phyloP scores from a whole-genome alignment of 768 basidiomycete genomes.

The Mrakia blollopis region DNA sequence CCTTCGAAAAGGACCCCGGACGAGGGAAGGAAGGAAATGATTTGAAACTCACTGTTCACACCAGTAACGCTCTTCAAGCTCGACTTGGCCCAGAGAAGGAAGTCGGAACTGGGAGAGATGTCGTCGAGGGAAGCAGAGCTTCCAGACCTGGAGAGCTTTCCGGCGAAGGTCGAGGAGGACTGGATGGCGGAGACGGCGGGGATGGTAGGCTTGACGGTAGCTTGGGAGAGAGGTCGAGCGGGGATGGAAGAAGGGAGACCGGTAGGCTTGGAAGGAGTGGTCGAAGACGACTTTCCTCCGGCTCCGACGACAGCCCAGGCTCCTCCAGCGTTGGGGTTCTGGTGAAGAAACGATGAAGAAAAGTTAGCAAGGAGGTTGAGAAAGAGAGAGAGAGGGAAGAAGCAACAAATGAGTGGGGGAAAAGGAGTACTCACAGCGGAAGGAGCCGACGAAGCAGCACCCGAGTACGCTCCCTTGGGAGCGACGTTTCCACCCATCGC shows the following conservation, averaged over 20 bases:
- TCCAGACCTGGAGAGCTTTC: slow-evolving; percentile 36
- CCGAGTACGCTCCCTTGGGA: slow-evolving; percentile 35
- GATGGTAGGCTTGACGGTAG: slow-evolving; percentile 40
- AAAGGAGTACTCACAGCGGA: slow-evolving; percentile 23
- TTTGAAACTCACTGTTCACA: slow-evolving; percentile 58
- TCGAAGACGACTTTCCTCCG: slow-evolving; percentile 55
- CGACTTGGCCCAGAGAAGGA: slow-evolving; percentile 84
- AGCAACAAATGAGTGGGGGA: too few species aligned
- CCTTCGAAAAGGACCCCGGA: neutral
- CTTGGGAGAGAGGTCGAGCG: slow-evolving; percentile 44
- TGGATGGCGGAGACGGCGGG: slow-evolving; percentile 38
- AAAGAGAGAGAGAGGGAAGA: neutral
- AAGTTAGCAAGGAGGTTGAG: neutral
- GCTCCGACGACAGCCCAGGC: slow-evolving; percentile 86
- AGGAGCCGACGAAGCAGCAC: slow-evolving; percentile 49
- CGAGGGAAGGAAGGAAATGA: neutral
- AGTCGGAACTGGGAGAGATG: slow-evolving; percentile 73
- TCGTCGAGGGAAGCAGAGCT: slow-evolving; percentile 51
- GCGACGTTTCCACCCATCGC: slow-evolving; percentile 25
- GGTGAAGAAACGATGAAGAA: neutral
- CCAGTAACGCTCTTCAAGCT: slow-evolving; percentile 66
- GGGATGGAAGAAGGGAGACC: slow-evolving; percentile 36
- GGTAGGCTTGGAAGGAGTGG: slow-evolving; percentile 35
- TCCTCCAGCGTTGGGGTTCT: slow-evolving; percentile 31
- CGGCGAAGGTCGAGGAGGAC: slow-evolving; percentile 33